A percentile compares a stretch with the other conserved stretches of the same genome.
Evolutionary conservation across 2,329 filamentous ascomycete genomes (phyloP).

Genomic region (Stemphylium vesicarium): DNA sequence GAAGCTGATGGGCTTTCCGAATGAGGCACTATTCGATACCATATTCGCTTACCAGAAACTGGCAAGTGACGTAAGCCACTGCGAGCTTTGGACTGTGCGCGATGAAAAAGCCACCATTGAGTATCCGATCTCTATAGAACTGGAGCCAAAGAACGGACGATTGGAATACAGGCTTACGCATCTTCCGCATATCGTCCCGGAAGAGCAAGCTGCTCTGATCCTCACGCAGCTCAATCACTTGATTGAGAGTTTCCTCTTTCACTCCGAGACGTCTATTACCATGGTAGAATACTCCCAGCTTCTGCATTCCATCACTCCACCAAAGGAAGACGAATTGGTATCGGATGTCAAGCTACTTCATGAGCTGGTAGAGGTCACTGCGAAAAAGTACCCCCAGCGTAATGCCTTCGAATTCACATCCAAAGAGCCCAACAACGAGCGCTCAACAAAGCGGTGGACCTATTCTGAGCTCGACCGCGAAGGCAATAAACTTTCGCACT

Average conservation of each 20-base stretch:
- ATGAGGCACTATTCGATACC: conserved; percentile 78
- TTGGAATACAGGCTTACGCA: conserved; percentile 72
- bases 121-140: conserved; percentile 81
- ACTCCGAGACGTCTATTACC: conserved; percentile 51
- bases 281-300: conserved; percentile 44
- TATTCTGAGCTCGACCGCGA: conserved; percentile 74
- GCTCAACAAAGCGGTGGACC: conserved; percentile 68
- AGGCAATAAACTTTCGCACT: conserved; percentile 74
- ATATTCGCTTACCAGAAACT: conserved; percentile 82
- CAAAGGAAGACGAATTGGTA: conserved; percentile 63
- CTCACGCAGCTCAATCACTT: conserved; percentile 74
- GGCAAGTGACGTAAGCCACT: conserved; percentile 24
- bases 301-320: conserved; percentile 70
- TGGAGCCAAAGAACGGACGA: conserved; percentile 63
- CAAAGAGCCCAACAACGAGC: conserved; percentile 56
- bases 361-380: conserved; percentile 75
- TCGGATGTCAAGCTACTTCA: conserved; percentile 71
- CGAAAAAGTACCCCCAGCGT: conserved; percentile 61
- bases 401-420: conserved; percentile 78
- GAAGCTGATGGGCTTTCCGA: conserved; percentile 69
- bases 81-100: conserved; percentile 63
- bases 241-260: conserved; percentile 64
- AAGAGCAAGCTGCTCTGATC: conserved; percentile 70
- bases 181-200: conserved; percentile 68
- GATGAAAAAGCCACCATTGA: conserved; percentile 74